Evolutionary conservation across 1,284 basidiomycete species (phyloP).

Genomic region (Mycocalia duriaeana): DNA sequence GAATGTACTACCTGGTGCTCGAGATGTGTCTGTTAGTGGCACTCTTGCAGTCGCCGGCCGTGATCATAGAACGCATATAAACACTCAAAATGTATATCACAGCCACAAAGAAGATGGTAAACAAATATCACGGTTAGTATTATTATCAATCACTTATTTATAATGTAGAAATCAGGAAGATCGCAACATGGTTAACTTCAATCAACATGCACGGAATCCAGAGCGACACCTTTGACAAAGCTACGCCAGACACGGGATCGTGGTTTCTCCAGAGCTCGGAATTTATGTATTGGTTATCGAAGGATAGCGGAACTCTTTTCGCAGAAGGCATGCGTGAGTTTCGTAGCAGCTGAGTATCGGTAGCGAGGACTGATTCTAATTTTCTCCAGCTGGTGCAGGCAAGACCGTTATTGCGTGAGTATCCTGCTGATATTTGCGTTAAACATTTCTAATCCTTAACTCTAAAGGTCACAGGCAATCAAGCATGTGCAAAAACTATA

Average conservation of each 20-base stretch:
- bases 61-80: no score
- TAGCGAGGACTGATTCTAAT: not conserved
- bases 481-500: not conserved
- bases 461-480: slow-evolving; percentile 6
- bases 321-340: not conserved
- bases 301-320: not conserved
- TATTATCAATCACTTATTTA: no score
- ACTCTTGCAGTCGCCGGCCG: no score
- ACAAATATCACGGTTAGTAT: no score
- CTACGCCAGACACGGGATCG: not conserved
- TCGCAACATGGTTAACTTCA: not conserved
- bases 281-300: not conserved
- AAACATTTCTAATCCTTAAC: not conserved
- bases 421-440: not conserved
- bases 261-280: not conserved
- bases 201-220: not conserved
- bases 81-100: no score
- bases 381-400: not conserved
- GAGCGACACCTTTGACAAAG: not conserved
- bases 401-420: not conserved
- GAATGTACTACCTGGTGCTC: no score
- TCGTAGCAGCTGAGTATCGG: not conserved
- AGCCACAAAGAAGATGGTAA: no score
- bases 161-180: not conserved
- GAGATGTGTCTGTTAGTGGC: no score